Evolutionary conservation across 2,329 filamentous ascomycete genomes (phyloP), one percentile per base, ranked within the genome.

Genomic region (Sclerotiophoma versabilis): DNA sequence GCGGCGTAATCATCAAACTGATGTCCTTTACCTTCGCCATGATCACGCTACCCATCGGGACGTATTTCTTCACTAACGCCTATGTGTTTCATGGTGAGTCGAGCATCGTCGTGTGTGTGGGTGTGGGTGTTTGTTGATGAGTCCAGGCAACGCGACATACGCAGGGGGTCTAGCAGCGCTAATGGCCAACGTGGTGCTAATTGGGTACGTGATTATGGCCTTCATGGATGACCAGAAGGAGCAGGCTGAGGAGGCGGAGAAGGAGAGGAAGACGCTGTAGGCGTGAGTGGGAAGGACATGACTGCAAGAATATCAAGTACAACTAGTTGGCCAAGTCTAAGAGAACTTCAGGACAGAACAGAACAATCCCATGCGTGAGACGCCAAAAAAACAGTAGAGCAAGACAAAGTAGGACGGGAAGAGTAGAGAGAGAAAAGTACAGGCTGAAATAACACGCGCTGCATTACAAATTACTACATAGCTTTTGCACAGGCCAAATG

Each of bases 21-120:
- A 83, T 98, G 14, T 87, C 84, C 60, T 98, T 97, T 78, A 96
- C 93, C 0, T 80, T 93, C 32, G 93, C 92, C 71, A 98, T 99
- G 93, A 84, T 97, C 56, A 84, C 89, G 14, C 77, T 90, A 17
- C 95, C 95, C 12, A 91, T 99, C 64, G 88, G 91, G 33, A 92
- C 90, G 34, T 99, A 97, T 77, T 99, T 96, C 74, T 69, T 90
- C 38, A 90, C 90, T 0, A 82, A 96, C 23, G 84, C 93, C 69
- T 83, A 81, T 0, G 66, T 97, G 23, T 97, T 96, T 77, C 80
- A 81, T 65, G 93, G 93, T 93, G 78, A 50, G 26, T 37, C 15
- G 19, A 7, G 12, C 3, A 14, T 30, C 29, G 4, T 25, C 4
- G 10, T 27, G 23, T 12, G 4, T n/a, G n/a, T n/a, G n/a, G 4